Base-by-base conservation (phyloP, 2,329 filamentous ascomycete species). In the Penicillium sp. region DNA sequence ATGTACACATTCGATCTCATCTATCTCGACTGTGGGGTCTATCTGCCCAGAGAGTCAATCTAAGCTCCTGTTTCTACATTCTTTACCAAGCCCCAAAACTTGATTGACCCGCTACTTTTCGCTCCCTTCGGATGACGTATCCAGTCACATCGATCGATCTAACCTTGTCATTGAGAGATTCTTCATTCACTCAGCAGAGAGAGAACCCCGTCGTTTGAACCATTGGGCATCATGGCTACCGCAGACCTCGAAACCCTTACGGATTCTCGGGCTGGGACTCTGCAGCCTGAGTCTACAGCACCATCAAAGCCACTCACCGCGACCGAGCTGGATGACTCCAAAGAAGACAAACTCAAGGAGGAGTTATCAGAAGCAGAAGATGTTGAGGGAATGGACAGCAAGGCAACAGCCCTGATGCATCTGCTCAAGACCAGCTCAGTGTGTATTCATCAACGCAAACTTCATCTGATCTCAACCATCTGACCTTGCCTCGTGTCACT, bases 391-490 rank as follows among this genome's bases (percentile, higher is more conserved):
- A 74, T 78, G 71, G 74, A 78, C 58, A 65, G 67, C 18, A 75
- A 77, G 56, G 72, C 75, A 3, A 75, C 73, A 52, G 76, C 75
- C 7, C 62, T 78, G 44, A 77, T 76, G 56, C 75, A 77, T 55
- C 56, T 79, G 27, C 58, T 79, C 36, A 75, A 77, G 50, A 77
- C 76, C 1, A 78, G 76, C 56, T 76, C 75, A 46, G 74, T 76
- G 62, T 40, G 66, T 62, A 32, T 52, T 31, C 21, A 43, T 8
- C 32, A 29, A 18, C 36, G 29, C 36, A 31, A 6, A 24, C 27
- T 40, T 32, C 27, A 13, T 39, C 32, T 24, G 18, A 44, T 42
- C 7, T 9, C 16, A 40, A 8, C n/a, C 16, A 48, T 50, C 44
- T 45, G 16, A 57, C 49, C 9, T 32, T 11, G 14, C 50, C 22